These are phyloP conservation scores for Zymoseptoria passerinii DNA, from an alignment of 2,329 filamentous ascomycete genomes.

Conservation along the genomic window DNA sequence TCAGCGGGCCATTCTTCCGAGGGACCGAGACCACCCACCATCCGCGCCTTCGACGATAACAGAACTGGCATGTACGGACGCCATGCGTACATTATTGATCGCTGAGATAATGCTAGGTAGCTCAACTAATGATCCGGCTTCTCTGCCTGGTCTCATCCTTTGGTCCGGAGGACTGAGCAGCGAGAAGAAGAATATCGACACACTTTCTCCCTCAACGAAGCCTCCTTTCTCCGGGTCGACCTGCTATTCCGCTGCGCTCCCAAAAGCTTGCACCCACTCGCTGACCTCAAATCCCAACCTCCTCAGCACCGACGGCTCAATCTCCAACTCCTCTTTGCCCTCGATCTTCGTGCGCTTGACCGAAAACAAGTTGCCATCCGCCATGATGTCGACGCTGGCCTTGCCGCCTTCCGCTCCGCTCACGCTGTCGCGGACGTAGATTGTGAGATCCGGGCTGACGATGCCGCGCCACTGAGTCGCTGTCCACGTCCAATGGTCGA, in stretches of 20 bases:
- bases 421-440: conserved; percentile 50
- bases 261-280: conserved; percentile 57
- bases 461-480: conserved; percentile 87
- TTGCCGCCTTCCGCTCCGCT: conserved; percentile 17
- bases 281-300: conserved; percentile 79
- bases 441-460: conserved; percentile 69
- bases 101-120: background rate
- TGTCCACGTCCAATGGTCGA: conserved; percentile 98
- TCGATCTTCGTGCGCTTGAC: conserved; percentile 33
- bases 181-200: background rate
- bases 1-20: background rate
- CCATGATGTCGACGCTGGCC: conserved; percentile 33
- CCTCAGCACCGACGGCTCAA: conserved; percentile 50
- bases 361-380: conserved; percentile 34
- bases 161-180: background rate
- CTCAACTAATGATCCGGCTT: background rate
- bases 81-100: background rate
- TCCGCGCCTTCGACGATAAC: no score
- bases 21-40: background rate
- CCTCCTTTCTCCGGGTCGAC: background rate
- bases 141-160: background rate
- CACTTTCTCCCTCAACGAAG: background rate
- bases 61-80: background rate
- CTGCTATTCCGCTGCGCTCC: conserved; percentile 8
- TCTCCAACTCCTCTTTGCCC: conserved; percentile 18